Percentiles rank a stretch among this genome's conserved stretches.
These are phyloP conservation scores for Penicillium rolfsii DNA, from an alignment of 2,329 filamentous ascomycete genomes.

Conservation along the genomic window DNA sequence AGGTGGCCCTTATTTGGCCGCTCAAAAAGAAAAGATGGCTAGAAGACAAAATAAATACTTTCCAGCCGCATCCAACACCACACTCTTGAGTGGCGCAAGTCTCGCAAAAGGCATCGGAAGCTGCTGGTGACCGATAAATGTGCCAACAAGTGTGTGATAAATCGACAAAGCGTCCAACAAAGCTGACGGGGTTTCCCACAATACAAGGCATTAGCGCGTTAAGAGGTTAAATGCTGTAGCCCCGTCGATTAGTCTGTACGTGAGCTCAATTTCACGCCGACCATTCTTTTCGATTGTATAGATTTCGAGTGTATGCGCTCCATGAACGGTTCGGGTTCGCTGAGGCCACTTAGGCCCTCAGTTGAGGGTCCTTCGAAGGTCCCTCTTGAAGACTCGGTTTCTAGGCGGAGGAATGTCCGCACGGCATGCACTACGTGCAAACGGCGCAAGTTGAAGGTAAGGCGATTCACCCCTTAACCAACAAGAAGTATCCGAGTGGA, in stretches of 20 bases:
- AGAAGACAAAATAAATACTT: background rate
- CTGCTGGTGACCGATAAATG: background rate
- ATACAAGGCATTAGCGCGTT: background rate
- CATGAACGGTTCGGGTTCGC: background rate
- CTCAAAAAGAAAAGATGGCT: background rate
- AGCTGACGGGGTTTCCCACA: background rate
- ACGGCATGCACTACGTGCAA: background rate
- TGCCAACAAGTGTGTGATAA: background rate
- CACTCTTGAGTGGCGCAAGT: background rate
- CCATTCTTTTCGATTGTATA: background rate
- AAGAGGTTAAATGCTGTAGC: background rate
- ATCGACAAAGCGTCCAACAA: background rate
- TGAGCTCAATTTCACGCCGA: background rate
- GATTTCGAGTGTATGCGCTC: background rate
- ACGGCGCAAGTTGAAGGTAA: slow-evolving; percentile 1
- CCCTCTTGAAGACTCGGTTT: background rate
- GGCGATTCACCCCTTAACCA: background rate
- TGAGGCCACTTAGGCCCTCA: background rate
- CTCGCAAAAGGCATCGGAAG: background rate
- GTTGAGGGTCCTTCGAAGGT: background rate
- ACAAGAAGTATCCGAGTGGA: background rate
- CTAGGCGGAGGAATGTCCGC: background rate
- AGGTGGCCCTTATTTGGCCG: background rate
- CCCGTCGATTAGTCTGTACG: background rate
- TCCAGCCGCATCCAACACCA: background rate